Conservation (phyloP, 257 asterid genomes). For the Solanum lycopersicoides region DNA sequence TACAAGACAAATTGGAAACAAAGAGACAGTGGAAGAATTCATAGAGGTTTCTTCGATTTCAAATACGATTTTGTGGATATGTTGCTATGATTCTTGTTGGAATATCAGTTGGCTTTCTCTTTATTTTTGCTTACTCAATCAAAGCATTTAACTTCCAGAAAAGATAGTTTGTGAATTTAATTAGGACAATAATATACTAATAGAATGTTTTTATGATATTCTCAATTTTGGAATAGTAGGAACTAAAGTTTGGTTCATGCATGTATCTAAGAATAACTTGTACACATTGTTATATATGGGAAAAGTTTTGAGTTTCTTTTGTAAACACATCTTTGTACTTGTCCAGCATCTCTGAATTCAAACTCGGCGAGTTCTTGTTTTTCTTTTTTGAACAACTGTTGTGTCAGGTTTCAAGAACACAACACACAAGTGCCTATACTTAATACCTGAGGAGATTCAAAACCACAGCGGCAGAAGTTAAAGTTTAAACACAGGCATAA, state of each 20-base stretch:
- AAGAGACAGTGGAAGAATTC: conserved; percentile 40
- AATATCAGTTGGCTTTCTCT: conserved; percentile 37
- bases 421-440: not conserved
- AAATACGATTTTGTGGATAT: conserved; percentile 43
- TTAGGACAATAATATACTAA: not conserved
- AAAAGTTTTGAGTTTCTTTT: not conserved
- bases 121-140: conserved; percentile 58
- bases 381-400: not conserved
- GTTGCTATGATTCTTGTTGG: conserved; percentile 44
- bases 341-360: not conserved
- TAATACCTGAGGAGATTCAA: not conserved
- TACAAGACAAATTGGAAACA: conserved; percentile 27
- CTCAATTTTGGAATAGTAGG: not conserved
- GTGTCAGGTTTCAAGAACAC: not conserved
- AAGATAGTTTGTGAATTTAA: conserved; percentile 18
- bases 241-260: not conserved
- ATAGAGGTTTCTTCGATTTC: conserved; percentile 39
- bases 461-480: not conserved
- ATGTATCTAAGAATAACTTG: not conserved
- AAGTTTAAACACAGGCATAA: too few relatives aligned
- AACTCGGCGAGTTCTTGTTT: not conserved
- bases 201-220: not conserved
- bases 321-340: not conserved
- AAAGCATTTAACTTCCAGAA: conserved; percentile 61
- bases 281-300: not conserved